phyloP scores from a whole-genome alignment of 371 early-diverging fungal species.

The Mucor velutinosus region DNA sequence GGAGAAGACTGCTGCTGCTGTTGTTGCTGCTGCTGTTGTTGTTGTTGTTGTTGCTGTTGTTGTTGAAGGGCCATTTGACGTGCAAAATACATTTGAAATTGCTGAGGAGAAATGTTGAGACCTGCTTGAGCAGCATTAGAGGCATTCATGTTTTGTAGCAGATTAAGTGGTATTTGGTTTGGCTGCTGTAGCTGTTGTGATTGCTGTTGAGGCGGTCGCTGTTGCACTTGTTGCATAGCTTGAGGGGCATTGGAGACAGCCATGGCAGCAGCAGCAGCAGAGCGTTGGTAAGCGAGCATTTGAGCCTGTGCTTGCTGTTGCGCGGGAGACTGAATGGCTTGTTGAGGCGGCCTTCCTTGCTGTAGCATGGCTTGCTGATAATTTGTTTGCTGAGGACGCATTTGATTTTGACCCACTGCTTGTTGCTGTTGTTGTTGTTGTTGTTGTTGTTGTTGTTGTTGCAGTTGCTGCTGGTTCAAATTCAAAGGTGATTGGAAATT shows the following conservation, averaged over 20 bases:
- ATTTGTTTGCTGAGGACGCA: constrained; percentile 16
- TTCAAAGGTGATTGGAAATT: constrained; percentile 26
- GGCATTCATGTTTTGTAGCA: constrained; percentile 28
- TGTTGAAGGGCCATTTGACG: constrained; percentile 41
- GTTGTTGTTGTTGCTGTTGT: constrained; percentile 31
- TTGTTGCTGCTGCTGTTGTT: constrained; percentile 8
- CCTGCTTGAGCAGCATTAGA: constrained; percentile 18
- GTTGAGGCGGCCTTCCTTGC: constrained; percentile 34
- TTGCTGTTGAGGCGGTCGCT: constrained; percentile 11
- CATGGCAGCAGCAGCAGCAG: constrained; percentile 27
- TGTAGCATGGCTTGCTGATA: constrained; percentile 22
- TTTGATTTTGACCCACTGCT: constrained; percentile 23
- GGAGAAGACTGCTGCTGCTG: constrained; percentile 14
- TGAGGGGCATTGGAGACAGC: neutral
- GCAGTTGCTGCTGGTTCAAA: constrained; percentile 13
- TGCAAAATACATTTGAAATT: constrained; percentile 38
- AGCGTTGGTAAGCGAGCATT: constrained; percentile 32
- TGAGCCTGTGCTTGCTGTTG: constrained; percentile 31
- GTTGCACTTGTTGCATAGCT: constrained; percentile 3
- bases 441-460: constrained; percentile 8
- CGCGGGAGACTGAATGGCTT: constrained; percentile 18
- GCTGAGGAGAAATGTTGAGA: constrained; percentile 33
- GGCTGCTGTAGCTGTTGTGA: neutral
- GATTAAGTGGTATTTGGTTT: constrained; percentile 25
- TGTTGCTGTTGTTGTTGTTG: constrained; percentile 4